Evolutionary conservation across 2,329 filamentous ascomycete genomes (phyloP), one percentile per base, ranked within the genome.

Genomic region (Pseudopyricularia cyperi): DNA sequence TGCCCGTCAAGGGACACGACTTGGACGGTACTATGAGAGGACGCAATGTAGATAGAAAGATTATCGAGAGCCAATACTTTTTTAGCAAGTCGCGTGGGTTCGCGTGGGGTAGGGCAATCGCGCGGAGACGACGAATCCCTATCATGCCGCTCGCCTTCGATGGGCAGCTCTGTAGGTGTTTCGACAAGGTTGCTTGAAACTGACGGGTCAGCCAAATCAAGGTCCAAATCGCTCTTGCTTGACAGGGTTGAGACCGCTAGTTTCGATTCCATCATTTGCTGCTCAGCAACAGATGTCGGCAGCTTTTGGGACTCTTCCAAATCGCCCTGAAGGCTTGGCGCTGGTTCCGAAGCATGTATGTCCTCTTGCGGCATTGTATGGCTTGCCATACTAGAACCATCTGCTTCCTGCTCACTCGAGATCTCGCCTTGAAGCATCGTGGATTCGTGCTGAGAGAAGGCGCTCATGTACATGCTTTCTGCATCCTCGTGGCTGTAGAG

Each of bases 381-480:
- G 8, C 17, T 56, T 42, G 22, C n/a, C 8, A n/a, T n/a, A n/a
- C 17, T 22, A 19, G 17, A 22, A 6, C 22, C 37, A 42, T 12
- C n/a, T 24, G 17, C 4, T 12, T 69, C 72, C 77, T 76, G 80
- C 5, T 67, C 67, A 6, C 76, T 76, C 2, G 77, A 77, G 71
- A 80, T 79, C 3, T 59, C 55, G 19, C 58, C 58, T 15, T 50
- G 60, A 17, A 62, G 35, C 39, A 60, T 60, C 9, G 66, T 62
- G 2, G 62, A 61, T 33, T 67, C 63, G 2, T 66, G 63, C 26
- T 75, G 67, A 2, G 80, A 83, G 50, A 84, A 77, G 1, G 81
- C 81, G 56, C 81, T 91, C 82, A 89, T 83, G 59, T 93, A 94
- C 82, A 94, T 87, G 63, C 88, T 93, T 61, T 88, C 82, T 0